These are phyloP conservation scores for Plasmodium inui DNA, from an alignment of 169 alveolate species.

Conservation along the genomic window DNA sequence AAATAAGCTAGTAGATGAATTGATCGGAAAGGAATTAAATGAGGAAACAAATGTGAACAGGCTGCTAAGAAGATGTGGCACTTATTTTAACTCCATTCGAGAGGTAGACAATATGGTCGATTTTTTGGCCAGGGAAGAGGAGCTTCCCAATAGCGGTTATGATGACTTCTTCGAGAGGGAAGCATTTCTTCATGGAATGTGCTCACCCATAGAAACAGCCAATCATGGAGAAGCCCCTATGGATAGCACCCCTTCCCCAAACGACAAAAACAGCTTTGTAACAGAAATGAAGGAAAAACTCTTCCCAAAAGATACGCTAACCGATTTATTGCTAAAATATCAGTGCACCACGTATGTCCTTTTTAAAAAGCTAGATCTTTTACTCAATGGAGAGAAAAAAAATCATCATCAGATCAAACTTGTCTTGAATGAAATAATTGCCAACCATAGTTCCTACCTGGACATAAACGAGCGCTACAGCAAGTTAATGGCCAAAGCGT, in stretches of 20 bases:
- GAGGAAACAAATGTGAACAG: conserved; percentile 19
- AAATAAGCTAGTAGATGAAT: conserved; percentile 47
- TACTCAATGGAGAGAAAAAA: conserved; percentile 21
- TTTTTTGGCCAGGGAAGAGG: conserved; percentile 61
- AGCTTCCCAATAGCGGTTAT: background rate
- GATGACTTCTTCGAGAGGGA: background rate
- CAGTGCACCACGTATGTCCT: conserved; percentile 25
- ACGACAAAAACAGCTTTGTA: background rate
- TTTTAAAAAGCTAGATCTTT: conserved; percentile 54
- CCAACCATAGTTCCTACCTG: conserved; percentile 33
- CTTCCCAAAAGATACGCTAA: conserved; percentile 1
- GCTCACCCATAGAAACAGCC: background rate
- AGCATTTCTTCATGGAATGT: background rate
- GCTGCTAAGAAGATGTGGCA: conserved; percentile 17
- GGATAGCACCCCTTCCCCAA: background rate
- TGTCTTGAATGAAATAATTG: conserved; percentile 48
- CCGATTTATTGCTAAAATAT: conserved; percentile 18
- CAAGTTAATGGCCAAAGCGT: conserved; percentile 50
- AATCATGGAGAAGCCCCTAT: background rate
- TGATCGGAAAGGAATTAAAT: conserved; percentile 65
- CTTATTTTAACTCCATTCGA: conserved; percentile 28
- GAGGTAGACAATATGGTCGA: conserved; percentile 36
- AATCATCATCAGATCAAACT: conserved; percentile 1
- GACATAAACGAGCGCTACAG: conserved; percentile 49
- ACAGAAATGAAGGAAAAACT: background rate